These are phyloP conservation scores for Colletotrichum sp. DNA, from an alignment of 2,329 filamentous ascomycete genomes.

Conservation along the genomic window DNA sequence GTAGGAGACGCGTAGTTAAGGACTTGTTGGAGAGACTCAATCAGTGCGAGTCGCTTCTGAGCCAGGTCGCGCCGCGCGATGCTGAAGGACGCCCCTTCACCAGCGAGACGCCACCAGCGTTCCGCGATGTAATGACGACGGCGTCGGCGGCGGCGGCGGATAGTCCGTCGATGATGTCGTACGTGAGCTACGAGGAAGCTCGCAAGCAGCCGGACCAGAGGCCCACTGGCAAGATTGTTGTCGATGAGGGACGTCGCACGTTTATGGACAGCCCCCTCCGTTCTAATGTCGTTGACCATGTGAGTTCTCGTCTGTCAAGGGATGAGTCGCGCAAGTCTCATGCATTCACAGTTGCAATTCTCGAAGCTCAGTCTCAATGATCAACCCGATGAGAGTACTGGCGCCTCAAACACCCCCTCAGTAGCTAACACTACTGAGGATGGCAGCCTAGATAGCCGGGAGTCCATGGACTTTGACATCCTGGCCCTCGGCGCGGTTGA, in stretches of 20 bases:
- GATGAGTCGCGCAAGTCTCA: neutral
- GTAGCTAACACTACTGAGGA: neutral
- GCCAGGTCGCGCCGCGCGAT: conserved; percentile 7
- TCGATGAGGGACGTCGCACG: conserved; percentile 57
- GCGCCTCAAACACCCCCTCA: neutral
- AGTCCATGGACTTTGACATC: conserved; percentile 8
- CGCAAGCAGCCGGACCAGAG: neutral
- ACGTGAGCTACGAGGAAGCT: conserved; percentile 10
- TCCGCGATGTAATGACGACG: neutral
- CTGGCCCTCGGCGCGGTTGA: neutral
- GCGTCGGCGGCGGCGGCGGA: neutral
- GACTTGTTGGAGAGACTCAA: conserved; percentile 5
- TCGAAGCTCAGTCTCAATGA: neutral
- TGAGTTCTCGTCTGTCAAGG: conserved; percentile 30
- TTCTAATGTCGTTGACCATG: conserved; percentile 61
- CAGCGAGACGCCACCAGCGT: neutral
- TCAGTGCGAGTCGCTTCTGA: conserved; percentile 7
- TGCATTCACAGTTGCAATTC: neutral
- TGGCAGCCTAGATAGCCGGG: neutral
- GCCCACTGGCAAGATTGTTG: conserved; percentile 51
- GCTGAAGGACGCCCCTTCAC: neutral
- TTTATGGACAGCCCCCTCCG: conserved; percentile 63
- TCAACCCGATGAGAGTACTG: neutral
- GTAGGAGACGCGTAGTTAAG: neutral
- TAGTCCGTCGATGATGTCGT: neutral